phyloP scores from a whole-genome alignment of 2,329 filamentous ascomycete genomes.

The Chaetomium strumarium region DNA sequence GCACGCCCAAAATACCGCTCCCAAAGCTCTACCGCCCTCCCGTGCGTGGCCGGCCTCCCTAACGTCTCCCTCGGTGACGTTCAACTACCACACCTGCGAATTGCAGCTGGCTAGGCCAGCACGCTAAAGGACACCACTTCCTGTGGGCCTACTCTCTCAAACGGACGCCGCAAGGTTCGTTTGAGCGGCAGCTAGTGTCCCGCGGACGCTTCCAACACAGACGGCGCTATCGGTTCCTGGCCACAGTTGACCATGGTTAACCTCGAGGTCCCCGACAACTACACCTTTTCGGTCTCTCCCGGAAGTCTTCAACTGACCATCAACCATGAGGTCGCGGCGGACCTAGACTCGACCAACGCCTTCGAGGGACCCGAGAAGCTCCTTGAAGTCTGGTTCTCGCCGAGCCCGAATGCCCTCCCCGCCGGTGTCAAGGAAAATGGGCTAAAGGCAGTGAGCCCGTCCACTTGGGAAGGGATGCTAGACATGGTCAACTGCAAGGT shows the following conservation, averaged over 20 bases:
- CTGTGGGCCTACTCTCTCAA: slow-evolving; percentile 98
- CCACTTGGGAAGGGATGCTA: slow-evolving; percentile 93
- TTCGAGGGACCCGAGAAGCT: slow-evolving; percentile 99
- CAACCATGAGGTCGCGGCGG: slow-evolving; percentile 75
- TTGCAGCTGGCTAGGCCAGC: slow-evolving; percentile 89
- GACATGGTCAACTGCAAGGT: slow-evolving; percentile 99
- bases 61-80: slow-evolving; percentile 71
- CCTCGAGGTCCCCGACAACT: slow-evolving; percentile 71
- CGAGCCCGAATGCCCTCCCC: slow-evolving; percentile 68
- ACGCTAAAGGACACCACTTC: slow-evolving; percentile 53
- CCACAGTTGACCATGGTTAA: slow-evolving; percentile 63
- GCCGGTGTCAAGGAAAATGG: slow-evolving; percentile 65
- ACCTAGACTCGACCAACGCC: slow-evolving; percentile 86
- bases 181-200: slow-evolving; percentile 97
- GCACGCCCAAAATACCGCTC: slow-evolving; percentile 80
- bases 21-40: slow-evolving; percentile 75
- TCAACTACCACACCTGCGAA: slow-evolving; percentile 37
- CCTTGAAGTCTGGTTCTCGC: slow-evolving; percentile 95
- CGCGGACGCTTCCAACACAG: slow-evolving; percentile 52
- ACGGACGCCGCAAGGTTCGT: slow-evolving; percentile 91
- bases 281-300: slow-evolving; percentile 75
- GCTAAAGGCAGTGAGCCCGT: slow-evolving; percentile 75
- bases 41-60: slow-evolving; percentile 82
- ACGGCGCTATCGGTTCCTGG: slow-evolving; percentile 17
- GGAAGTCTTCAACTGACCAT: slow-evolving; percentile 89